Percentiles rank a stretch among this genome's conserved stretches.
Conservation (phyloP, 2,329 filamentous ascomycete species). For the Sporothrix brunneoviolacea region DNA sequence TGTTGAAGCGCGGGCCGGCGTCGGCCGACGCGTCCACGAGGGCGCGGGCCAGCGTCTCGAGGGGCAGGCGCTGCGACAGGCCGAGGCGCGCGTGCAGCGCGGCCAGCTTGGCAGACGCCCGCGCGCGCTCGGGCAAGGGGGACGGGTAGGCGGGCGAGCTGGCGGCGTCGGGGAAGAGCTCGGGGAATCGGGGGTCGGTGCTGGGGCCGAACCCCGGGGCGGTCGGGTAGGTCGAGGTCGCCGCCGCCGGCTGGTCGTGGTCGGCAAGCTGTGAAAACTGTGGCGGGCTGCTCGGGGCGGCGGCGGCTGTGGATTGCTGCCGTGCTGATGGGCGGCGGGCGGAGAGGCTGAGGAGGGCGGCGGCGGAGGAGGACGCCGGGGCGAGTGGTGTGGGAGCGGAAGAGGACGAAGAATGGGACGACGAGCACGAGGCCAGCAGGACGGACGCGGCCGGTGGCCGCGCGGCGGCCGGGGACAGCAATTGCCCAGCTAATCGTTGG, state of each 20-base stretch:
- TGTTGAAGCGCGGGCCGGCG: conserved; percentile 75
- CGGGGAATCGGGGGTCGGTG: conserved; percentile 17
- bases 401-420: conserved; percentile 6
- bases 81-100: conserved; percentile 85
- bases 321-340: not conserved
- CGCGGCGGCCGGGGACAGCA: conserved; percentile 38
- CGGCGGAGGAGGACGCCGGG: conserved; percentile 12
- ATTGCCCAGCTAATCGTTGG: conserved; percentile 53
- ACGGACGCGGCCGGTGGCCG: conserved; percentile 31
- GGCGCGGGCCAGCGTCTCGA: conserved; percentile 78
- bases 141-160: conserved; percentile 49
- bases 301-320: conserved; percentile 7
- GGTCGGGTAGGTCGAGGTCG: too few relatives aligned
- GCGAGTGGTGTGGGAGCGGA: not conserved
- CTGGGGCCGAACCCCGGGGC: conserved; percentile 6
- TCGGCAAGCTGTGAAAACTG: not conserved
- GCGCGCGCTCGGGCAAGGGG: conserved; percentile 60
- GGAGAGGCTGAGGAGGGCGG: conserved; percentile 1
- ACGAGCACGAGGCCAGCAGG: conserved; percentile 4
- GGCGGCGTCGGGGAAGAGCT: conserved; percentile 26
- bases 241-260: not conserved
- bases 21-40: conserved; percentile 85
- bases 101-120: conserved; percentile 77
- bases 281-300: not conserved
- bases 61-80: conserved; percentile 72